phyloP scores from a whole-genome alignment of 495 filamentous ascomycete species.

The Lindgomyces ingoldianus region DNA sequence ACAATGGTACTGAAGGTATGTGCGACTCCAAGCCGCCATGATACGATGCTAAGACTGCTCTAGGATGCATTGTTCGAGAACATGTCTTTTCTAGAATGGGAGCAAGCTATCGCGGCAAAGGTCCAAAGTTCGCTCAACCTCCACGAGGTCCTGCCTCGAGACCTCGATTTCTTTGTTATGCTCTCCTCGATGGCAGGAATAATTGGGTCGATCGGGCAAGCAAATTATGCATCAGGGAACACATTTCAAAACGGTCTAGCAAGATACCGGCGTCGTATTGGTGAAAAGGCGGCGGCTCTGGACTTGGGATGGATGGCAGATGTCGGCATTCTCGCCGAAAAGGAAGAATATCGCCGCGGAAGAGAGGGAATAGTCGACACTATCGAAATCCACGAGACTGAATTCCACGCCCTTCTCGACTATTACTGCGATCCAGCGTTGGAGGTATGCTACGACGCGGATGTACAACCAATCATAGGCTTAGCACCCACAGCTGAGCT shows the following conservation, averaged over 20 bases:
- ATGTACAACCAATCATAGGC: too few species aligned
- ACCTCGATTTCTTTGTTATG: slow-evolving; percentile 25
- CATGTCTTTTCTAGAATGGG: slow-evolving; percentile 12
- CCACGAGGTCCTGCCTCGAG: not conserved
- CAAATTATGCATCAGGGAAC: slow-evolving; percentile 27
- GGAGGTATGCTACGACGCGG: too few species aligned
- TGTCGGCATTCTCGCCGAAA: not conserved
- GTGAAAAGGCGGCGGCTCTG: not conserved
- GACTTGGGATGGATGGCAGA: not conserved
- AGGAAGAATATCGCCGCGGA: not conserved
- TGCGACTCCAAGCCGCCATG: not conserved
- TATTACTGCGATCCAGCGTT: not conserved
- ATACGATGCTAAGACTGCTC: not conserved
- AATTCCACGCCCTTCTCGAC: not conserved
- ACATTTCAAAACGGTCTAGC: slow-evolving; percentile 17
- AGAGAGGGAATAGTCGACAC: not conserved
- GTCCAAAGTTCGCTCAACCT: slow-evolving; percentile 10
- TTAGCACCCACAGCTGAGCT: too few species aligned
- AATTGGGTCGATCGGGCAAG: slow-evolving; percentile 7
- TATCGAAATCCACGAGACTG: not conserved
- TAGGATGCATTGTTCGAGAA: slow-evolving; percentile 35
- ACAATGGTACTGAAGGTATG: slow-evolving; percentile 12
- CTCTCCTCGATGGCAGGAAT: slow-evolving; percentile 20
- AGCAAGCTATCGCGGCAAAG: slow-evolving; percentile 7
- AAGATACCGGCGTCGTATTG: not conserved